Conservation (phyloP, 2,329 filamentous ascomycete genomes). For the Zasmidium cellare region DNA sequence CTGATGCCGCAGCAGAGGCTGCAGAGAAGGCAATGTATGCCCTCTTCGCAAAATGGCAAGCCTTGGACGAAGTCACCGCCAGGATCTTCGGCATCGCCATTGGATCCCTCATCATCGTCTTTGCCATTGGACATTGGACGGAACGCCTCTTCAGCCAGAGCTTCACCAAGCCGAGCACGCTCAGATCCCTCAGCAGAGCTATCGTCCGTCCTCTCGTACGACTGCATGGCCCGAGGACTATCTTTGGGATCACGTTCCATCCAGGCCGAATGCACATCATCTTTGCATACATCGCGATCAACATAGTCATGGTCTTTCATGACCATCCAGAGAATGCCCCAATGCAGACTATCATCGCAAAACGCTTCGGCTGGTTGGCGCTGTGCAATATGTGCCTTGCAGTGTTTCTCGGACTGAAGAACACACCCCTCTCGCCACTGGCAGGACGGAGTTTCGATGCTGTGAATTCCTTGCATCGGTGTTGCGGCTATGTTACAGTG, state of each 20-base stretch:
- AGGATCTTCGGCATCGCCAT: slow-evolving; percentile 20
- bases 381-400: slow-evolving; percentile 26
- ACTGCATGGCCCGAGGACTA: background rate
- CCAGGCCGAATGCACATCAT: slow-evolving; percentile 9
- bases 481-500: slow-evolving; percentile 24
- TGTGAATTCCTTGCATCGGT: slow-evolving; percentile 28
- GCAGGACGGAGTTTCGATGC: slow-evolving; percentile 26
- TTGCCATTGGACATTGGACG: slow-evolving; percentile 18
- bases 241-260: slow-evolving; percentile 9
- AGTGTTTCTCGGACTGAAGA: slow-evolving; percentile 28
- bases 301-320: slow-evolving; percentile 19
- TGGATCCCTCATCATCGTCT: slow-evolving; percentile 13
- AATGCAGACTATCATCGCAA: slow-evolving; percentile 21
- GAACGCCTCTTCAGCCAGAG: slow-evolving; percentile 2
- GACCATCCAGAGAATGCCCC: slow-evolving; percentile 14
- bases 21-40: slow-evolving; percentile 9
- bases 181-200: background rate
- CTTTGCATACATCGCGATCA: slow-evolving; percentile 19
- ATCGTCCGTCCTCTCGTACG: slow-evolving; percentile 1
- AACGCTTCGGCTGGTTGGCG: slow-evolving; percentile 29
- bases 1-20: slow-evolving; percentile 4
- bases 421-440: slow-evolving; percentile 27
- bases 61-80: slow-evolving; percentile 18
- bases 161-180: slow-evolving; percentile 4
- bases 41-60: slow-evolving; percentile 19